A percentile compares a stretch with the other conserved stretches of the same genome.
Conservation (phyloP, 768 basidiomycete genomes). For the Boletus rubroflammeus region DNA sequence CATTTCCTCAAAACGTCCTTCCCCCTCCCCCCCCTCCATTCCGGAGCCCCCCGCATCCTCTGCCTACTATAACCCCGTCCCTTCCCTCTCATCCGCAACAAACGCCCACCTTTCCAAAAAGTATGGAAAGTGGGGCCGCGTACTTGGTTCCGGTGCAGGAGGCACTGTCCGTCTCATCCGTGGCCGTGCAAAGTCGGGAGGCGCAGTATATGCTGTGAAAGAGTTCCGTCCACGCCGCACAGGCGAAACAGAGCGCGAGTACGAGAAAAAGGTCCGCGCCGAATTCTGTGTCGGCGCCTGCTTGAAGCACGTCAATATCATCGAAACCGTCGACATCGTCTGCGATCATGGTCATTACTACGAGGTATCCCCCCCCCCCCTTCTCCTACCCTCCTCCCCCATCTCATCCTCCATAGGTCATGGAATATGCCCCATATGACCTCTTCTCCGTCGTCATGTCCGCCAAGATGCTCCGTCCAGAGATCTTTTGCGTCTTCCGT, state of each 20-base stretch:
- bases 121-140: constrained; percentile 98
- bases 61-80: constrained; percentile 36
- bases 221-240: constrained; percentile 89
- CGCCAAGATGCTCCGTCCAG: constrained; percentile 95
- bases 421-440: constrained; percentile 99
- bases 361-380: constrained; percentile 57
- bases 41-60: constrained; percentile 21
- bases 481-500: constrained; percentile 98
- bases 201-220: constrained; percentile 90
- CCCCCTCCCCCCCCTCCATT: constrained; percentile 25
- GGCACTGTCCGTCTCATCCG: constrained; percentile 97
- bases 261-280: constrained; percentile 99
- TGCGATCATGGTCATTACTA: constrained; percentile 97
- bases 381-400: neutral
- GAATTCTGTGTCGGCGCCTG: constrained; percentile 98
- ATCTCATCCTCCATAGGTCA: constrained; percentile 58
- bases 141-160: constrained; percentile 95
- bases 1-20: constrained; percentile 25
- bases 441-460: constrained; percentile 99
- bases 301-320: constrained; percentile 93
- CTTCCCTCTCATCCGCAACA: constrained; percentile 75
- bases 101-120: constrained; percentile 95
- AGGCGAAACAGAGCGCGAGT: constrained; percentile 93
- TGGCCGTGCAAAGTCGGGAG: constrained; percentile 75
- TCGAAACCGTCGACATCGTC: constrained; percentile 97